These are phyloP conservation scores for Fomitiporia mediterranea DNA, from an alignment of 1,284 basidiomycete species.

Conservation along the genomic window DNA sequence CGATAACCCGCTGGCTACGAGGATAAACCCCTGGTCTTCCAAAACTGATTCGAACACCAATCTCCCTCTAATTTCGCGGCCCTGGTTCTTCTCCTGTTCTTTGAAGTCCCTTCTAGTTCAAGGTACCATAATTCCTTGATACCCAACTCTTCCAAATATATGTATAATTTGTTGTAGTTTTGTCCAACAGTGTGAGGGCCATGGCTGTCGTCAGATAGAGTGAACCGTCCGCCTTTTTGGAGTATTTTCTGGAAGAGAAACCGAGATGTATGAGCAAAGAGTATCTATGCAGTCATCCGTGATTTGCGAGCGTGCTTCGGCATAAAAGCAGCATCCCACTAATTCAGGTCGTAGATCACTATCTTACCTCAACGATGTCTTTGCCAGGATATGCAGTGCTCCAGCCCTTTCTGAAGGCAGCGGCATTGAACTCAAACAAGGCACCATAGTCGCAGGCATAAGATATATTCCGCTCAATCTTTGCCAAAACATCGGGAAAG, in stretches of 20 bases:
- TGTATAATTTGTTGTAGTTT: constrained; percentile 68
- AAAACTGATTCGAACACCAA: constrained; percentile 59
- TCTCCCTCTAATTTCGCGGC: constrained; percentile 42
- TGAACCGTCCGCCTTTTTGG: constrained; percentile 64
- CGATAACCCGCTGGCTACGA: neutral
- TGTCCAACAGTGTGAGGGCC: constrained; percentile 85
- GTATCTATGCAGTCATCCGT: neutral
- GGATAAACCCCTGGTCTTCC: constrained; percentile 30
- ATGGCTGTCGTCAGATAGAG: constrained; percentile 95
- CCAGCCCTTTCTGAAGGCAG: constrained; percentile 94
- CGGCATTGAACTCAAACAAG: constrained; percentile 90
- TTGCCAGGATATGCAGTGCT: constrained; percentile 74
- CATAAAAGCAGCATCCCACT: no score
- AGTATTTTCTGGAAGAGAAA: constrained; percentile 56
- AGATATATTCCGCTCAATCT: constrained; percentile 72
- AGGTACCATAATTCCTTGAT: constrained; percentile 73
- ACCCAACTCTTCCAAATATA: constrained; percentile 62
- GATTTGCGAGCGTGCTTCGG: no score
- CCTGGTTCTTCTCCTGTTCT: constrained; percentile 37
- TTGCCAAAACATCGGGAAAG: constrained; percentile 57
- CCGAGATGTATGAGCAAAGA: constrained; percentile 8
- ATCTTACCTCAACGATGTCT: constrained; percentile 70
- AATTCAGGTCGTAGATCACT: neutral
- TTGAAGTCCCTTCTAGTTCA: neutral
- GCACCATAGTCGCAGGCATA: constrained; percentile 82